Evolutionary conservation across 2,329 filamentous ascomycete species (phyloP), one percentile per base, ranked within the genome.

Genomic region (Botrytis fragariae): DNA sequence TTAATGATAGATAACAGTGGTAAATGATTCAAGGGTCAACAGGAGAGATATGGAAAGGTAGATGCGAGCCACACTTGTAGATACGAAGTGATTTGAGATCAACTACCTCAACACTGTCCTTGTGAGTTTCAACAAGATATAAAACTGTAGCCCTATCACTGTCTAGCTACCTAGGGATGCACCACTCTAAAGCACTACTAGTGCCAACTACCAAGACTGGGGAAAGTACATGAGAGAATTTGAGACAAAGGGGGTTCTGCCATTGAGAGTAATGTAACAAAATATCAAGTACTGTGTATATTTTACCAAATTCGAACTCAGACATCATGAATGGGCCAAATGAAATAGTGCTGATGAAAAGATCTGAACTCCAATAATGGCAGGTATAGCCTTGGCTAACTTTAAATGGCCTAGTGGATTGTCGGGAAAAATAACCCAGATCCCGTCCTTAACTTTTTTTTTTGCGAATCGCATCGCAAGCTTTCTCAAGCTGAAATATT

Each of bases 401-500:
- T 72, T 48, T 5, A 20, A 42, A n/a, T 67, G 16, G 70, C 32
- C 35, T 72, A 72, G 70, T 39, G 20, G 20, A 14, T 63, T 42
- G 6, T 59, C 57, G 57, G 69, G 59, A 51, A 71, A 71, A 62
- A 62, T 22, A 51, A 39, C 32, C 35, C 25, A 44, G 6, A 42
- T 69, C 18, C 69, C 39, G 39, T 29, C 39, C 42, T 63, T 48
- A 39, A 69, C 42, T 70, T 61, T 73, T 54, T 69, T 72, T 72
- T 72, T 72, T 51, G 35, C 39, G 70, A 68, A 39, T 63, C 69
- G 59, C 60, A 71, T 71, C 69, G 69, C 62, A 45, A 54, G 63
- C 62, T 48, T 59, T 39, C 37, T 67, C 39, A 14, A 48, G 29
- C 48, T 71, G 57, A 61, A 71, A 39, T 51, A 69, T 64, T 16